These are phyloP conservation scores for Kwoniella heveanensis DNA, from an alignment of 768 basidiomycete species.

Conservation along the genomic window DNA sequence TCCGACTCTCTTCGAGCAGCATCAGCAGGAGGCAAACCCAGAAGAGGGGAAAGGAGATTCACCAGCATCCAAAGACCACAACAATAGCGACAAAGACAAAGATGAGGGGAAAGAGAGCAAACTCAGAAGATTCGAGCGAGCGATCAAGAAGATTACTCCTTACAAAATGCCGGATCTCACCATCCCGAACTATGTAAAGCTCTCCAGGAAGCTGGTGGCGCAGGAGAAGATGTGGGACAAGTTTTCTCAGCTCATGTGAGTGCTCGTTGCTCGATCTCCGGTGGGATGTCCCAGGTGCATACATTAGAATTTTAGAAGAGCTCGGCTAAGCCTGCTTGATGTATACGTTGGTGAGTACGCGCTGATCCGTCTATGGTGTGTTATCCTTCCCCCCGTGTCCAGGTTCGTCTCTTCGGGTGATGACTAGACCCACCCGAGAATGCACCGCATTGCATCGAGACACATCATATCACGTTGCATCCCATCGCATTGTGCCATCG, in stretches of 20 bases:
- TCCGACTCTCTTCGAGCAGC: conserved; percentile 13
- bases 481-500: too few species aligned
- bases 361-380: too few species aligned
- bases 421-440: too few species aligned
- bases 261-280: too few species aligned
- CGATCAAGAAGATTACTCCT: conserved; percentile 59
- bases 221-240: conserved; percentile 63
- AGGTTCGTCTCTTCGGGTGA: background rate
- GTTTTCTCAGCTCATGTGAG: conserved; percentile 74
- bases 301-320: too few species aligned
- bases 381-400: too few species aligned
- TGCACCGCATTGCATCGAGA: too few species aligned
- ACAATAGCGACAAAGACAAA: conserved; percentile 23
- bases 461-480: too few species aligned
- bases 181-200: conserved; percentile 69
- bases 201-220: conserved; percentile 64
- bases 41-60: background rate
- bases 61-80: background rate
- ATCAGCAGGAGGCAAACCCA: background rate
- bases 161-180: conserved; percentile 78
- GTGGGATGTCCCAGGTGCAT: too few species aligned
- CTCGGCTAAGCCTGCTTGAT: too few species aligned
- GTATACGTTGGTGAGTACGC: too few species aligned
- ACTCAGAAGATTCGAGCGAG: conserved; percentile 62
- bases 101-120: conserved; percentile 56